Evolutionary conservation across 495 filamentous ascomycete species (phyloP), one percentile per base, ranked within the genome.

Genomic region (Cairneyella variabilis): DNA sequence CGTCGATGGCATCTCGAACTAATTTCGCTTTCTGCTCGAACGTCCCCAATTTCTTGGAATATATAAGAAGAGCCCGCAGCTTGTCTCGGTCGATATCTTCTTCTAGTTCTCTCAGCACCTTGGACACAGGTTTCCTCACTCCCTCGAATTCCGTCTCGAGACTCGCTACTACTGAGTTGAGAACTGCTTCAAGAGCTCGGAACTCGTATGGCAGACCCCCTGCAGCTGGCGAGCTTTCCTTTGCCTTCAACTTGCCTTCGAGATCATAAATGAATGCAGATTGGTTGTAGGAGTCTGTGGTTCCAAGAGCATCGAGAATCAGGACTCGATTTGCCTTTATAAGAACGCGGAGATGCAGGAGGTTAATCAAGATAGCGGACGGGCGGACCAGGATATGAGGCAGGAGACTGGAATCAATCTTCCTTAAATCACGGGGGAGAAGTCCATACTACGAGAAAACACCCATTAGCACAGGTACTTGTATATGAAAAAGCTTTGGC

Each of bases 31-130:
- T 97, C 61, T 97, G 93, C 67, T 97, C 93, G 64, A 98, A 98
- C 6, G 91, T 95, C 66, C 91, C 93, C 42, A 97, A 76, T 62
- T 91, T 88, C 70, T 98, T 98, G 23, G 89, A 95, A 64, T 96
- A 88, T 26, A 97, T 88, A 34, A 98, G 79, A 3, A 98, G 75
- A 54, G 93, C 83, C 22, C 95, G 77, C 12, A 98, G 74, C 70
- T 96, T 95, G 58, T 98, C 92, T 12, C 93, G 76, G 62, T 97
- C 93, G 56, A 98, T 97, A 59, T 97, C 93, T 56, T 97, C 93
- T 73, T 98, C 93, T 5, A 98, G 74, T 56, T 96, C 91, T 54
- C 85, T 76, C 6, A 98, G 76, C 36, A 98, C 86, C 26, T 83
- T 79, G 48, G 96, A 89, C 7, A 98, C 92, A 0, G 95, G 91